Conservation (phyloP, 148 eudicot genomes). For the Silene uniflora region DNA sequence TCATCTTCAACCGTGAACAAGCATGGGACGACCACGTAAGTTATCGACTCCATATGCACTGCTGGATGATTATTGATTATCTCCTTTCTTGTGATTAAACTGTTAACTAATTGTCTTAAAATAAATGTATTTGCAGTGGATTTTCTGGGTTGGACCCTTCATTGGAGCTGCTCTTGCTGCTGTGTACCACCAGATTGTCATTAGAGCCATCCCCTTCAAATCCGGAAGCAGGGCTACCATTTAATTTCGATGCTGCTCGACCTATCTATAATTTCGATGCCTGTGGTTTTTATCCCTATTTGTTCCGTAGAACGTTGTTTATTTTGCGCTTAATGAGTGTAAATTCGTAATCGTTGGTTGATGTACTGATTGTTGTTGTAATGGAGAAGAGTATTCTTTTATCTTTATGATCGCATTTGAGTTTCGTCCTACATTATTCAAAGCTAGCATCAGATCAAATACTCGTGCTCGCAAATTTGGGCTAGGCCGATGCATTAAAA, state of each 20-base stretch:
- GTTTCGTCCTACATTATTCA: neutral
- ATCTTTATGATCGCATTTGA: neutral
- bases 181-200: slow-evolving; percentile 53
- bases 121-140: slow-evolving; percentile 46
- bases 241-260: neutral
- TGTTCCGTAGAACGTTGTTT: neutral
- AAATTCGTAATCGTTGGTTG: slow-evolving; percentile 6
- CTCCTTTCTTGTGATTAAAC: too few relatives aligned
- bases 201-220: slow-evolving; percentile 72
- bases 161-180: slow-evolving; percentile 84
- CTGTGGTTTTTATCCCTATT: neutral
- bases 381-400: slow-evolving; percentile 9
- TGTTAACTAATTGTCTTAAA: neutral
- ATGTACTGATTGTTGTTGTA: slow-evolving; percentile 15
- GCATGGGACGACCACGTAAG: slow-evolving; percentile 51
- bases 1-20: slow-evolving; percentile 38
- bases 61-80: neutral
- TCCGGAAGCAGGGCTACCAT: slow-evolving; percentile 22
- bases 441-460: too few relatives aligned
- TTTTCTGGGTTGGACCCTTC: slow-evolving; percentile 89
- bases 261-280: neutral
- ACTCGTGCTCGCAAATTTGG: too few relatives aligned
- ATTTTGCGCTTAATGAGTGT: slow-evolving; percentile 15
- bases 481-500: too few relatives aligned
- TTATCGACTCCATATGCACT: neutral